Base-by-base conservation (phyloP, 345 rosid genomes). In the Mercurialis annua region DNA sequence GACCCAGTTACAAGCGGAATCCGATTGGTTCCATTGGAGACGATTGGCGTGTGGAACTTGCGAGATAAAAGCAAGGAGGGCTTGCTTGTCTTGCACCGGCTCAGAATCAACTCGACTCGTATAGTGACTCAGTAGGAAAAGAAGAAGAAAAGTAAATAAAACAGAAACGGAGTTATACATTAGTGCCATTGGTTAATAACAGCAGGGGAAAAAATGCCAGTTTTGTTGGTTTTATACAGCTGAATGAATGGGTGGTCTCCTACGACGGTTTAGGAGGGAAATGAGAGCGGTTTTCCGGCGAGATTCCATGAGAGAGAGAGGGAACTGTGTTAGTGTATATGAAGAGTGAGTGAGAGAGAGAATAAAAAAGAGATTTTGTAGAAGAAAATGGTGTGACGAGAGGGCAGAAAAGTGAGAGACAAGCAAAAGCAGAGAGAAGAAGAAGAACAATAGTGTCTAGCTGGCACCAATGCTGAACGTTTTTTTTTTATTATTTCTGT, bases 1-100 rank as follows among this genome's bases (percentile, higher is more conserved):
- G 49, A 89, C 82, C 97, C 97, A 94, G 75, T 43, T 66, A 72
- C 99, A 94, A 48, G 88, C 92, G 14, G 99, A 84, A 67, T 54
- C 77, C 12, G 92, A 81, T 42, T 71, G 67, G 81, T 83, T 86
- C 97, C 99, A 93, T 58, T 81, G 90, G 52, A 93, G 72, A 36
- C 98, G 94, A 44, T 75, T 82, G 67, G 79, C 82, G 79, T 93
- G 98, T 20, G 81, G 93, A 42, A 74, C 78, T 52, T 31, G 62
- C 0, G 79, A 60, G 44, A 90, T 66, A 80, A 93, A 93, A 2
- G 84, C 67, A 75, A 93, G 85, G 70, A 94, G 95, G 0, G 96
- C 90, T 80, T 86, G 92, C 81, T 78, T 91, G 71, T 94, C 97
- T 52, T 71, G 78, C 10, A 72, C 36, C 15, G 97, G 91, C 81